Base-by-base conservation (phyloP, 805 yeast genomes). In the Candida fluviatilis region DNA sequence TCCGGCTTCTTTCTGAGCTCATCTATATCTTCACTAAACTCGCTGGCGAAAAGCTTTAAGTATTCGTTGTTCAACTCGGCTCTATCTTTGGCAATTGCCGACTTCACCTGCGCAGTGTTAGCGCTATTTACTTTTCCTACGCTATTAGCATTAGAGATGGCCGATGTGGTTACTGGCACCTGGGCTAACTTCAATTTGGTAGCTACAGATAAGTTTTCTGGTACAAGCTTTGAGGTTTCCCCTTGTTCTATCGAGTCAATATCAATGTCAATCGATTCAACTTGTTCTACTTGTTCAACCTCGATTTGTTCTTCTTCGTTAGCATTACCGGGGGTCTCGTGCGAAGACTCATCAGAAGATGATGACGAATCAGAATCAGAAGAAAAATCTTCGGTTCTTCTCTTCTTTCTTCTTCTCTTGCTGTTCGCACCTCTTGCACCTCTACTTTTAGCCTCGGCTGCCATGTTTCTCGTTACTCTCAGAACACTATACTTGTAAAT, bases 321-420 rank as follows among this genome's bases (percentile, higher is more conserved):
- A 16, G n/a, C 30, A 3, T n/a, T 14, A 26, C 25, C 32, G 10
- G 19, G 23, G 14, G 21, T 35, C 11, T 31, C 36, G 23, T 36
- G 37, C 11, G 28, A 16, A 26, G 42, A 39, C 25, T 26, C 29
- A 26, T 26, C 29, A 1, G 71, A 60, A 2, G 67, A 61, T 1
- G 73, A 66, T 6, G 73, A 70, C 1, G 79, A 73, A 26, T 66
- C 71, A 2, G 78, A 71, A 31, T 68, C 68, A 13, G 75, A 73
- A 0, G 84, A 80, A 21, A 80, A 76, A 47, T 81, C 88, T 36
- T 82, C 87, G 0, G 91, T 83, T 79, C 90, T 82, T 76, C 89
- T 80, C 77, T 82, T 83, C 74, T 82, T 82, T 53, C 82, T 70
- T 45, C 85, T 75, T 50, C 85, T 70, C 46, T 44, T 48, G 18